Conservation (phyloP, 2,329 filamentous ascomycete species). For the Pseudocercospora pini-densiflorae region DNA sequence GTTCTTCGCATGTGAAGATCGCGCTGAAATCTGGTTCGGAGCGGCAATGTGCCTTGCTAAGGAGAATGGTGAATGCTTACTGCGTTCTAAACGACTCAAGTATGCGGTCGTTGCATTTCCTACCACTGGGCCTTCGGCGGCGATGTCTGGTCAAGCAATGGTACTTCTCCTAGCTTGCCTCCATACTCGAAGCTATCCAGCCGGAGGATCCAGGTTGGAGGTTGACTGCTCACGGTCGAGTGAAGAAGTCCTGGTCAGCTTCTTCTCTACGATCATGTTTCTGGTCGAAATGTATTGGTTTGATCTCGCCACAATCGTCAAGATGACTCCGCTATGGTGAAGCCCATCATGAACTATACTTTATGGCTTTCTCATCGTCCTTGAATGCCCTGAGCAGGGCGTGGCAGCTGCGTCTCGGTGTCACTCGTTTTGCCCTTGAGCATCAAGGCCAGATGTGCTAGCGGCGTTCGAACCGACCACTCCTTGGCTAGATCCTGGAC, state of each 20-base stretch:
- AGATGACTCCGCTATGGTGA: too few species aligned
- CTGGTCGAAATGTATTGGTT: too few species aligned
- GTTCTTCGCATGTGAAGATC: constrained; percentile 8
- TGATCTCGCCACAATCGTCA: too few species aligned
- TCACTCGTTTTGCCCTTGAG: too few species aligned
- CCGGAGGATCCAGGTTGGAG: constrained; percentile 1
- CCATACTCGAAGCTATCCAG: neutral
- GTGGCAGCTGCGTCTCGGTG: too few species aligned
- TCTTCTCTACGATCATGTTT: neutral
- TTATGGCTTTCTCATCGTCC: too few species aligned
- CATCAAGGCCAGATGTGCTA: neutral
- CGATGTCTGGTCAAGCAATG: neutral
- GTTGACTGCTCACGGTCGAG: neutral
- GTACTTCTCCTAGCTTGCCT: neutral
- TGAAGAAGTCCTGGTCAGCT: neutral
- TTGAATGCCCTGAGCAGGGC: too few species aligned
- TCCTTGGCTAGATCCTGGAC: neutral
- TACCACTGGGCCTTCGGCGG: neutral
- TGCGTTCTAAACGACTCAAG: neutral
- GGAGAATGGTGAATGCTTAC: neutral
- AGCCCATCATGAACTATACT: too few species aligned
- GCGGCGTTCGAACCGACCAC: neutral
- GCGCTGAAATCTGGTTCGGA: neutral
- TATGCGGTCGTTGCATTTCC: neutral
- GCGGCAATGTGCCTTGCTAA: neutral